These are phyloP conservation scores for Termitomyces sp. DNA, from an alignment of 768 basidiomycete species.

Conservation along the genomic window DNA sequence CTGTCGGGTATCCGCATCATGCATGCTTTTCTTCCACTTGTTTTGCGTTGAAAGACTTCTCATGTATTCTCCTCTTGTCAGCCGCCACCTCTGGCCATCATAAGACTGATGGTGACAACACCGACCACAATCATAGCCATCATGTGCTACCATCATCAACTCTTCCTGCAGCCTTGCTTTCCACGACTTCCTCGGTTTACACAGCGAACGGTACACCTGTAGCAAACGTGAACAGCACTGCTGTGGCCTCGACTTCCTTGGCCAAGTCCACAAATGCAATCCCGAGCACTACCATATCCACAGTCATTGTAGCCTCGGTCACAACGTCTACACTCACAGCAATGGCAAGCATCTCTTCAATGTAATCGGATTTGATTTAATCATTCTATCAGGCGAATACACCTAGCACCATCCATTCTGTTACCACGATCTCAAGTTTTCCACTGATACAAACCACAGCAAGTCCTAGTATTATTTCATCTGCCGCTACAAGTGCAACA, in stretches of 20 bases:
- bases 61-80: neutral
- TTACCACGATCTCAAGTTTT: neutral
- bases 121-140: too few relatives aligned
- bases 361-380: neutral
- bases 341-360: neutral
- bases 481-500: constrained; percentile 12
- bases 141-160: too few relatives aligned
- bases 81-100: neutral
- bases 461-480: constrained; percentile 1
- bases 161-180: too few relatives aligned
- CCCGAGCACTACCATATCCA: neutral
- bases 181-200: neutral
- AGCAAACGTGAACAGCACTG: neutral
- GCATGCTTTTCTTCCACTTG: neutral
- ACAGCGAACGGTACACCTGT: neutral
- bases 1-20: neutral
- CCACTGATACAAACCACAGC: neutral
- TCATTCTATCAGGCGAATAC: neutral
- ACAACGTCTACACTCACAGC: neutral
- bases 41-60: neutral
- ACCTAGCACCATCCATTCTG: neutral
- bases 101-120: neutral
- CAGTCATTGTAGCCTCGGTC: neutral
- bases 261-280: neutral
- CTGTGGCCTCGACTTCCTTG: neutral